Evolutionary conservation across 2,329 filamentous ascomycete genomes (phyloP).

Genomic region (Fusarium sp.): DNA sequence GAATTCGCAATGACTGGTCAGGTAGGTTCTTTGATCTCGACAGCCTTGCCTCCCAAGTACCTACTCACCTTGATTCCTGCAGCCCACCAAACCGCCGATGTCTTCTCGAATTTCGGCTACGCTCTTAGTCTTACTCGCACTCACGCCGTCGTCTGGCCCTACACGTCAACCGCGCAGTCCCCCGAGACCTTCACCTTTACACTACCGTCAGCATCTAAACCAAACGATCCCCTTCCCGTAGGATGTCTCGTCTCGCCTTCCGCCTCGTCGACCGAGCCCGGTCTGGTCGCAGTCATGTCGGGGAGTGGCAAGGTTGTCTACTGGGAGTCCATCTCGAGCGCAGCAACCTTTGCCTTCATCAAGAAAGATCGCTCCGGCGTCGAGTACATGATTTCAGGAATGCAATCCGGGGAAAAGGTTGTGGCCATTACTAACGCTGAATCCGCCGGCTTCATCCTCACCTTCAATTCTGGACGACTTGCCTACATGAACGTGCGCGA

Average conservation of each 20-base stretch:
- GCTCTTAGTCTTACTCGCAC: conserved; percentile 86
- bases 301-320: conserved; percentile 89
- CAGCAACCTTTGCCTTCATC: conserved; percentile 86
- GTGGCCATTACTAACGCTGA: conserved; percentile 87
- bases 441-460: conserved; percentile 86
- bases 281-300: conserved; percentile 89
- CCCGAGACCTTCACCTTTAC: conserved; percentile 86
- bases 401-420: conserved; percentile 85
- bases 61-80: conserved; percentile 35
- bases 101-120: conserved; percentile 78
- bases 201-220: conserved; percentile 80
- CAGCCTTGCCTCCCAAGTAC: conserved; percentile 2
- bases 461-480: conserved; percentile 87
- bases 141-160: conserved; percentile 92
- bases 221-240: conserved; percentile 82
- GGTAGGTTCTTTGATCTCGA: conserved; percentile 66
- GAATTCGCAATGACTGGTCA: conserved; percentile 76
- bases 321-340: conserved; percentile 95
- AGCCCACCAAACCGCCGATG: conserved; percentile 77
- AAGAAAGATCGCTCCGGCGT: conserved; percentile 86
- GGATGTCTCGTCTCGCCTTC: conserved; percentile 87
- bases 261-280: conserved; percentile 84
- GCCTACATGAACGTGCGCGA: conserved; percentile 91
- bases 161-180: conserved; percentile 77
- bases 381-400: conserved; percentile 80